These are phyloP conservation scores for Diplodia sapinea DNA, from an alignment of 2,329 filamentous ascomycete genomes.

Conservation along the genomic window DNA sequence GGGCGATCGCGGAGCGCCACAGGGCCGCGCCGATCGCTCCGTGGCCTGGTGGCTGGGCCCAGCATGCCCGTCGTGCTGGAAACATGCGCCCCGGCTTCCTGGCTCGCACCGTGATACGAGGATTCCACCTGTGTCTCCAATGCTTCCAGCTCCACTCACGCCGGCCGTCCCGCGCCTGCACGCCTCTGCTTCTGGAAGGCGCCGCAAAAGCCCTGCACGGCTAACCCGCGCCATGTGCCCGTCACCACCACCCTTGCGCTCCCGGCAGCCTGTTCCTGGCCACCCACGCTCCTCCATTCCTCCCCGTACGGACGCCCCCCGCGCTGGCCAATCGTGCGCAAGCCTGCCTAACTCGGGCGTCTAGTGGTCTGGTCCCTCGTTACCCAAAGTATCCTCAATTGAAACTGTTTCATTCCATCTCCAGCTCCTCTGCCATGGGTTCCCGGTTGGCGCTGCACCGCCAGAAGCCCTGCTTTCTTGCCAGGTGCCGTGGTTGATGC, in stretches of 20 bases:
- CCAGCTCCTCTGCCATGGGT: slow-evolving; percentile 27
- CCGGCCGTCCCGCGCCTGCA: slow-evolving; percentile 24
- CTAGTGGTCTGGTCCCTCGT: slow-evolving; percentile 27
- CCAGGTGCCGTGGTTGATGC: background rate
- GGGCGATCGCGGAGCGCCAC: slow-evolving; percentile 30
- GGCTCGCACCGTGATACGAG: slow-evolving; percentile 27
- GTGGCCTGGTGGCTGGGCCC: slow-evolving; percentile 31
- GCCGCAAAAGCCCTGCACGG: slow-evolving; percentile 19
- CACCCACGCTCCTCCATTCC: slow-evolving; percentile 24
- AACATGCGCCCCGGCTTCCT: slow-evolving; percentile 29
- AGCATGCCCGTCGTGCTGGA: slow-evolving; percentile 31
- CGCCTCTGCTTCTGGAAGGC: slow-evolving; percentile 30
- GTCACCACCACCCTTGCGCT: slow-evolving; percentile 26
- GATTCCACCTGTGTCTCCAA: slow-evolving; percentile 28
- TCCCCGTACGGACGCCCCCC: slow-evolving; percentile 20
- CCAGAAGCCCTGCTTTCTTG: slow-evolving; percentile 19
- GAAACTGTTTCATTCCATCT: slow-evolving; percentile 32
- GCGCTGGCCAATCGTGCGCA: slow-evolving; percentile 19
- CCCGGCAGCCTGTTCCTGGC: slow-evolving; percentile 29
- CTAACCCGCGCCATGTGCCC: slow-evolving; percentile 29
- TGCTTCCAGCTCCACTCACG: slow-evolving; percentile 26
- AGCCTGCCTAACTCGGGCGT: slow-evolving; percentile 18
- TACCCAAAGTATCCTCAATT: slow-evolving; percentile 32
- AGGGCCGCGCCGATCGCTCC: slow-evolving; percentile 29
- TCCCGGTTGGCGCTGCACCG: slow-evolving; percentile 4